These are phyloP conservation scores for Phytopythium sindhum DNA, from an alignment of 352 stramenopile species.

Conservation along the genomic window DNA sequence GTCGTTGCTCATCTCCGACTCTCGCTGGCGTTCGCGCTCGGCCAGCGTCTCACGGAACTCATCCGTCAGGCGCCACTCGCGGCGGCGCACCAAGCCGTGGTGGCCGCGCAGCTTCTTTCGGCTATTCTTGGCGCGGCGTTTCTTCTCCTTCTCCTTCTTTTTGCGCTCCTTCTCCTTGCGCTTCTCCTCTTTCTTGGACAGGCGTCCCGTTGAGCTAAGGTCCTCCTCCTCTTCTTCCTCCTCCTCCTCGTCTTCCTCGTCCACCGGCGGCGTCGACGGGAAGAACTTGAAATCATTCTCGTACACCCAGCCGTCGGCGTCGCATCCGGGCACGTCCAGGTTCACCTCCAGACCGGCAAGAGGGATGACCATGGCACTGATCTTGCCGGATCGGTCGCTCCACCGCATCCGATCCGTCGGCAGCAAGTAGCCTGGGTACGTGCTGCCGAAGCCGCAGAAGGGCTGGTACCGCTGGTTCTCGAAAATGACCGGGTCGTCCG, in stretches of 20 bases:
- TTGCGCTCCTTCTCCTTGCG: conserved; percentile 3
- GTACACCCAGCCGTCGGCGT: conserved; percentile 84
- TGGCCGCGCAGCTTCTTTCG: conserved; percentile 42
- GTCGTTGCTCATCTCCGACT: conserved; percentile 32
- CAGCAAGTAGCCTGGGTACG: conserved; percentile 77
- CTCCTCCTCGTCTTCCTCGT: conserved; percentile 23
- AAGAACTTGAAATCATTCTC: conserved; percentile 84
- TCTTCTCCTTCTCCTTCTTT: conserved; percentile 14
- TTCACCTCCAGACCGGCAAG: conserved; percentile 67
- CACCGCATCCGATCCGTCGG: conserved; percentile 78
- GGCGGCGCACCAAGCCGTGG: conserved; percentile 68
- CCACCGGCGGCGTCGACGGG: conserved; percentile 36
- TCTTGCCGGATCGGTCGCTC: conserved; percentile 78
- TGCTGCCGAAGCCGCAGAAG: conserved; percentile 80
- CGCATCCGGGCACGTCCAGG: conserved; percentile 48
- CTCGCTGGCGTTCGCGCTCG: conserved; percentile 15
- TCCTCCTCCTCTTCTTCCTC: conserved; percentile 9
- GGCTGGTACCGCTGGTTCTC: conserved; percentile 87
- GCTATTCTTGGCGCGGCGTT: conserved; percentile 35
- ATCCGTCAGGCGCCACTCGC: conserved; percentile 67
- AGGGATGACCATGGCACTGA: conserved; percentile 69
- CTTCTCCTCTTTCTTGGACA: conserved; percentile 3
- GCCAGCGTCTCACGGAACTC: conserved; percentile 43
- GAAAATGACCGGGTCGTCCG: conserved; percentile 75
- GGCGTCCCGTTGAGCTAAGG: background rate